phyloP scores from a whole-genome alignment of 768 basidiomycete genomes.

The Leccinum subtestaceum region DNA sequence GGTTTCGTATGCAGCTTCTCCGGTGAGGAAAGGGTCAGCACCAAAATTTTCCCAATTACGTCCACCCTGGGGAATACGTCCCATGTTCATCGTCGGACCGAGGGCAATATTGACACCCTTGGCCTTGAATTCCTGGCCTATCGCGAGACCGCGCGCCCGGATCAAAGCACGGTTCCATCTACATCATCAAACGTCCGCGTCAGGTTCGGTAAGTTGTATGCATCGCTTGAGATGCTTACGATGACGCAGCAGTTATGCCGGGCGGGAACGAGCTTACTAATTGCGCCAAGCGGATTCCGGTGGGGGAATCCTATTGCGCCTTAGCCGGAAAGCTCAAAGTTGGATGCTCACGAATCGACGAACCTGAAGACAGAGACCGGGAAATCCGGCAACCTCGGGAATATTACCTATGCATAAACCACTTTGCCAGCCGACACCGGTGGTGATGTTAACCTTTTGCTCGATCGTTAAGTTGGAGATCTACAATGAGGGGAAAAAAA shows the following conservation, averaged over 20 bases:
- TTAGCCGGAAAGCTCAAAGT: neutral
- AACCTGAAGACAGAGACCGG: conserved; percentile 72
- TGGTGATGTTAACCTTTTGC: conserved; percentile 62
- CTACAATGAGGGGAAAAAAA: conserved; percentile 21
- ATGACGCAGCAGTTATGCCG: conserved; percentile 78
- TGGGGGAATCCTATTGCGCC: conserved; percentile 57
- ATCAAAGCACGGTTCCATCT: conserved; percentile 79
- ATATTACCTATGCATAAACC: conserved; percentile 75
- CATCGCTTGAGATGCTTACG: conserved; percentile 42
- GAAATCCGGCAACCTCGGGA: conserved; percentile 50
- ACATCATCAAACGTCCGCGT: neutral
- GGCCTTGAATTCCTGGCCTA: conserved; percentile 79
- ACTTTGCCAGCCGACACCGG: conserved; percentile 49
- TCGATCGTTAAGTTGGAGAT: conserved; percentile 51
- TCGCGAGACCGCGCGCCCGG: conserved; percentile 68
- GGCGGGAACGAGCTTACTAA: conserved; percentile 78
- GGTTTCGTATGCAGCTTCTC: conserved; percentile 75
- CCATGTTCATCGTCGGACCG: conserved; percentile 85
- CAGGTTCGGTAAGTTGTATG: neutral
- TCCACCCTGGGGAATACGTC: conserved; percentile 72
- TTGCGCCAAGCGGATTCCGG: conserved; percentile 76
- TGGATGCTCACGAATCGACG: conserved; percentile 4
- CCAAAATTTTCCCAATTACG: conserved; percentile 97
- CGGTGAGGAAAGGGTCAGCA: conserved; percentile 80
- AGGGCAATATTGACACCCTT: conserved; percentile 85